phyloP scores from a whole-genome alignment of 2,329 filamentous ascomycete genomes.

The Zasmidium citrigriseum region DNA sequence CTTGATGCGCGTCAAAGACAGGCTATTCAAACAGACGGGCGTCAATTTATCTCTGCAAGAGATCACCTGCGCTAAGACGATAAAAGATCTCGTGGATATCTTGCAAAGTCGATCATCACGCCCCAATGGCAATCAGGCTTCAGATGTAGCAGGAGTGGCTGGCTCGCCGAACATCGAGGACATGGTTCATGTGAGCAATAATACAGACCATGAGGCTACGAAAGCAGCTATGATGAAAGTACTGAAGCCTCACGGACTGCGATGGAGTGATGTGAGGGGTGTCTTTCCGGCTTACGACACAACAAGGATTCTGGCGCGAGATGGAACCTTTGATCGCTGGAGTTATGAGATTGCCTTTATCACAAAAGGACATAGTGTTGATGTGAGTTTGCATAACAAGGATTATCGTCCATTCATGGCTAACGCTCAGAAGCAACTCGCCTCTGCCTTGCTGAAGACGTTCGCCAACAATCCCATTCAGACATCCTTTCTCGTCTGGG shows the following conservation, averaged over 20 bases:
- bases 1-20: slow-evolving; percentile 8
- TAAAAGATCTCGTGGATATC: slow-evolving; percentile 15
- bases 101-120: slow-evolving; percentile 13
- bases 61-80: no score
- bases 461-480: background rate
- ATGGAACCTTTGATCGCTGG: background rate
- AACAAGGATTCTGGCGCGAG: background rate
- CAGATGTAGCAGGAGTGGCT: background rate
- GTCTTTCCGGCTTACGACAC: background rate
- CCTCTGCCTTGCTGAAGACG: no score
- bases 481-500: no score
- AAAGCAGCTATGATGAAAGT: background rate
- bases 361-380: background rate
- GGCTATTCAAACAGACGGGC: slow-evolving; percentile 12
- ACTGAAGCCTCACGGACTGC: background rate
- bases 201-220: background rate
- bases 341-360: background rate
- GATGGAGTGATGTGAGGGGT: background rate
- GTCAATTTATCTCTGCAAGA: no score
- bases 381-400: no score
- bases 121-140: background rate
- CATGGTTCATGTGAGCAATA: background rate
- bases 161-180: background rate
- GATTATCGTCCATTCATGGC: no score
- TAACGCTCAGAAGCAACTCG: no score